Evolutionary conservation across 345 rosid genomes (phyloP), one percentile per base, ranked within the genome.

Genomic region (Brassica carinata): DNA sequence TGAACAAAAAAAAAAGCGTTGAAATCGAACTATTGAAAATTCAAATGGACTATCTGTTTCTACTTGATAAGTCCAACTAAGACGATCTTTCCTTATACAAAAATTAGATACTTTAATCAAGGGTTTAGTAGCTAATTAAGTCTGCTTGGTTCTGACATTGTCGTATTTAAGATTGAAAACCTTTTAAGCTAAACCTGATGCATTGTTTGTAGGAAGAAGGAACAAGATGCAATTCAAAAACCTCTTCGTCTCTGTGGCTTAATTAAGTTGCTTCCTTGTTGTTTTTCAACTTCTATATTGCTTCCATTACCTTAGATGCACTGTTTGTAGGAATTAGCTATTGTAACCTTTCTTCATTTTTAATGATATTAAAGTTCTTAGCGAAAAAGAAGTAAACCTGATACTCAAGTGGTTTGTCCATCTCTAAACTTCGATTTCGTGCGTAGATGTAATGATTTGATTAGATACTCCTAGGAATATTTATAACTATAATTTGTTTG

Each of bases 101-200:
- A 11, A 36, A 17, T 7, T 33, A 71, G 11, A 33, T 19, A 36
- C 1, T 45, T 13, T 63, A 17, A 7, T 63, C 17, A 26, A 36
- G 40, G 18, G 15, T 40, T 18, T 45, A 30, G 5, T 48, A 48
- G 4, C 26, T 13, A 8, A n/a, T 14, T 71, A 70, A 2, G 40
- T 45, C 67, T 72, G 58, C 66, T 14, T 45, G 26, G n/a, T 70
- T 53, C n/a, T 64, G 13, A 14, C 51, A 45, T 14, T 65, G 58
- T 6, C 11, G 13, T 8, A 65, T 33, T 2, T 65, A 66, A 19
- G 51, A 13, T 51, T 30, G 13, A 14, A 63, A 70, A 45, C 18
- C 64, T 45, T 57, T 31, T 23, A 63, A 71, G 31, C 58, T 34
- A 72, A 79, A 79, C 67, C 29, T 65, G 77, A 66, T 72, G 26